Evolutionary conservation across 768 basidiomycete genomes (phyloP).

Genomic region (Mycena polygramma): DNA sequence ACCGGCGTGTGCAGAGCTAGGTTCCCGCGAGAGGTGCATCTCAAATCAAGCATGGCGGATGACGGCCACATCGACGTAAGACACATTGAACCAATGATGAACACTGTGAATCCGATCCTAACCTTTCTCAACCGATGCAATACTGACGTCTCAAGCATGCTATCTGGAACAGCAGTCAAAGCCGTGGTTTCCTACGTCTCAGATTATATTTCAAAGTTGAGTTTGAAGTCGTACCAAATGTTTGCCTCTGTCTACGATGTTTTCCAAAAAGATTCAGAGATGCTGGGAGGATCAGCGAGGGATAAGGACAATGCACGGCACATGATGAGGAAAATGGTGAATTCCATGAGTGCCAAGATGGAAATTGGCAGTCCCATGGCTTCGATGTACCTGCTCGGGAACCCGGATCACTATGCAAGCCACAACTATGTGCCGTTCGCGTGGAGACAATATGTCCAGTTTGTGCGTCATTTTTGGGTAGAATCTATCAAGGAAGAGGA

Average conservation of each 20-base stretch:
- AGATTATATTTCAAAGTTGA: background rate
- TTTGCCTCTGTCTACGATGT: background rate
- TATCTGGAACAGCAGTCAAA: background rate
- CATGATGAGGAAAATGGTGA: background rate
- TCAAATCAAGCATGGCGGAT: no score
- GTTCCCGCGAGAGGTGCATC: no score
- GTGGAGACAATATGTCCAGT: no score
- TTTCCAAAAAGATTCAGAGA: background rate
- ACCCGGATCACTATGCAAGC: slow-evolving; percentile 30
- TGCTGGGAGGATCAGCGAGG: background rate
- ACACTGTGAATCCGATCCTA: no score
- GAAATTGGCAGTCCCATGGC: slow-evolving; percentile 51
- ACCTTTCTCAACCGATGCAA: background rate
- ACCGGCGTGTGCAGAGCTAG: no score
- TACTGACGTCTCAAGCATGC: background rate
- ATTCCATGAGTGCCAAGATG: slow-evolving; percentile 28
- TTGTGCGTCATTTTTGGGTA: no score
- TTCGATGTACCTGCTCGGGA: slow-evolving; percentile 45
- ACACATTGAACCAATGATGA: no score
- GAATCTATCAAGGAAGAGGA: no score
- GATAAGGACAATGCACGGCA: background rate
- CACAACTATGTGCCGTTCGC: background rate
- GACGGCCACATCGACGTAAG: no score
- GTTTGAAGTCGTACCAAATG: background rate
- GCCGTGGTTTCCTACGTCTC: slow-evolving; percentile 11